Base-by-base conservation (phyloP, 2,329 filamentous ascomycete genomes). In the Botrytis deweyae region DNA sequence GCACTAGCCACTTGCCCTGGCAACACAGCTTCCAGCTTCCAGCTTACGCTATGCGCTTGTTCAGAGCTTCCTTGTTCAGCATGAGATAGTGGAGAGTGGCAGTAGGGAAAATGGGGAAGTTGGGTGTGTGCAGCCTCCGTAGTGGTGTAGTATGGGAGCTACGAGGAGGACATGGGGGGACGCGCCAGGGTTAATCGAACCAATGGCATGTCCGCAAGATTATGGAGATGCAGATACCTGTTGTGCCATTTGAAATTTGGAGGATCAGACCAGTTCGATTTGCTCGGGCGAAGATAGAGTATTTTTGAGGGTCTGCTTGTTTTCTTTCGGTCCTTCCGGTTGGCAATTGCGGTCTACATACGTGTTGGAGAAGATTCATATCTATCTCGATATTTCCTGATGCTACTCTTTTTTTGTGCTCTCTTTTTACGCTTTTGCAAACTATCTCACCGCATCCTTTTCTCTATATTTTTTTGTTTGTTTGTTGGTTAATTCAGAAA, bases 191-290 rank as follows among this genome's bases (percentile, higher is more conserved):
- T 58, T 38, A 29, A 12, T 42, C 20, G 38, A 16, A 33, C 18
- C 49, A 42, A 58, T 69, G n/a, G 16, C 6, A 12, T 10, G 42
- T 20, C 20, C n/a, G 65, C n/a, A 29, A 18, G 38, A 58, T 44
- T 44, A n/a, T 70, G 55, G 55, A 36, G 38, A n/a, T 62, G 52
- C 7, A 70, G 61, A 72, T 64, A 58, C 55, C 52, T 12, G 46
- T 52, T 52, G 63, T 69, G 38, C 36, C n/a, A 58, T 58, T 58
- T 42, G 63, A 68, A 72, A 68, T 38, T 72, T 36, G 52, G 46
- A 61, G 29, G 63, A 72, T 67, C 49, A 58, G 46, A 52, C 46
- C n/a, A 36, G 49, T 38, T 49, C 29, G 58, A 70, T 52, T 36
- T 52, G 9, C 8, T 68, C 65, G 46, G 36, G 65, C 16, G 38